A percentile compares a stretch with the other conserved stretches of the same genome.
Evolutionary conservation across 148 eudicot species (phyloP).

Genomic region (Rhododendron molle): DNA sequence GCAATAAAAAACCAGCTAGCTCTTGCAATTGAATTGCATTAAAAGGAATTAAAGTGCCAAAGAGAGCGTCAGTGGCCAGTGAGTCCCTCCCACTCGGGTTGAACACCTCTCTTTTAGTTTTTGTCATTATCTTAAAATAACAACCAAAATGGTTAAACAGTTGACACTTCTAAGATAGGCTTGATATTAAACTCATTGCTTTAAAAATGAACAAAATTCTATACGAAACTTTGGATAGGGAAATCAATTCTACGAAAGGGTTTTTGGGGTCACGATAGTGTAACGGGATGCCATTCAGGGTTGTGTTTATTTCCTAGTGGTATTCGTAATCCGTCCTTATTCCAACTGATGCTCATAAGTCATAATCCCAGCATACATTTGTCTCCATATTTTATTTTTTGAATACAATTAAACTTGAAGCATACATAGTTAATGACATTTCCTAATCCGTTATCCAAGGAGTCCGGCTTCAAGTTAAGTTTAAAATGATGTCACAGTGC

Average conservation of each 20-base stretch:
- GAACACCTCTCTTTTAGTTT: not conserved
- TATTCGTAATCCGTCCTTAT: not conserved
- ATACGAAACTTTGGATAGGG: not conserved
- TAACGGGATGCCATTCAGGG: too few relatives aligned
- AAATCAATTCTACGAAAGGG: too few relatives aligned
- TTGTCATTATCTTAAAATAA: not conserved
- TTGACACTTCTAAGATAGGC: not conserved
- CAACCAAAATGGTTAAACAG: not conserved
- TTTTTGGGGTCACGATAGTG: not conserved
- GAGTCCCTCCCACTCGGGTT: not conserved
- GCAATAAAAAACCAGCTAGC: not conserved
- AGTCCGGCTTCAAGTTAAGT: not conserved
- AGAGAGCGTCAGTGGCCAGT: not conserved
- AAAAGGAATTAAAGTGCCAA: not conserved
- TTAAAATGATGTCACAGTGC: too few relatives aligned
- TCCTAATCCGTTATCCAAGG: not conserved
- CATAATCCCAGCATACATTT: not conserved
- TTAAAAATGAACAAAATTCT: too few relatives aligned
- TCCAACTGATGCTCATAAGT: not conserved
- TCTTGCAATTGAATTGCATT: not conserved
- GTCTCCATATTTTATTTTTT: not conserved
- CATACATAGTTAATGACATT: not conserved
- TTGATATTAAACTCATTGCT: not conserved
- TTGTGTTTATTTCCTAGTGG: not conserved
- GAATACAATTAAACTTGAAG: not conserved